Conservation (phyloP, 1,284 basidiomycete genomes). For the Cryptococcus sp. region DNA sequence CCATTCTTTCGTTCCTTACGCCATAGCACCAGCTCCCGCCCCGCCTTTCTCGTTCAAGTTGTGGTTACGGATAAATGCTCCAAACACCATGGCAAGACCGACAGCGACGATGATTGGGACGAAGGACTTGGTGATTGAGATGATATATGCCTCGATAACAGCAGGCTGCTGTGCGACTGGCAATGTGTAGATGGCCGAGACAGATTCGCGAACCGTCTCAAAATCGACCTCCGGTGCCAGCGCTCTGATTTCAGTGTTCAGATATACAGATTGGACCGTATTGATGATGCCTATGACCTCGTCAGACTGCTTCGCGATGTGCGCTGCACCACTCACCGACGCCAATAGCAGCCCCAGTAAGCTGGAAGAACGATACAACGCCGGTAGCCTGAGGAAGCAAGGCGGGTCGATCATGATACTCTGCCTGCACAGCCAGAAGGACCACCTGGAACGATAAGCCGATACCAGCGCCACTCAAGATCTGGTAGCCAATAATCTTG, state of each 20-base stretch:
- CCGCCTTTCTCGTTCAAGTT: conserved; percentile 50
- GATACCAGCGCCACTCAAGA: conserved; percentile 53
- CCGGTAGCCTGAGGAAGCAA: conserved; percentile 48
- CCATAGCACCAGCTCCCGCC: conserved; percentile 20
- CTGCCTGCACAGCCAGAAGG: conserved; percentile 55
- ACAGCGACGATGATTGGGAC: conserved; percentile 54
- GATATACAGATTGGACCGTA: conserved; percentile 45
- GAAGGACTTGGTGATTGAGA: conserved; percentile 52
- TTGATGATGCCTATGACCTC: conserved; percentile 47
- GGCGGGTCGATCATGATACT: conserved; percentile 44
- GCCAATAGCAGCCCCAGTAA: conserved; percentile 54
- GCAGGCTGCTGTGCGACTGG: conserved; percentile 37
- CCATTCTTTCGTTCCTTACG: too few species aligned
- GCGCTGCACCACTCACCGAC: conserved; percentile 22
- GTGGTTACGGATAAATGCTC: conserved; percentile 51
- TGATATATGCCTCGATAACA: conserved; percentile 55
- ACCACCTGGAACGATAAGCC: conserved; percentile 49
- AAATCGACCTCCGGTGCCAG: conserved; percentile 44
- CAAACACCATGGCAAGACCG: conserved; percentile 45
- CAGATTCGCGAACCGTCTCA: conserved; percentile 38
- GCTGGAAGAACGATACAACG: conserved; percentile 53
- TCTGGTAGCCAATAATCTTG: conserved; percentile 56
- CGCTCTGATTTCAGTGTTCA: conserved; percentile 34
- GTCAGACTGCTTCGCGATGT: background rate
- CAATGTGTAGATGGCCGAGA: conserved; percentile 38